Evolutionary conservation across 2,329 filamentous ascomycete genomes (phyloP).

Genomic region (Trichoderma polysporum): DNA sequence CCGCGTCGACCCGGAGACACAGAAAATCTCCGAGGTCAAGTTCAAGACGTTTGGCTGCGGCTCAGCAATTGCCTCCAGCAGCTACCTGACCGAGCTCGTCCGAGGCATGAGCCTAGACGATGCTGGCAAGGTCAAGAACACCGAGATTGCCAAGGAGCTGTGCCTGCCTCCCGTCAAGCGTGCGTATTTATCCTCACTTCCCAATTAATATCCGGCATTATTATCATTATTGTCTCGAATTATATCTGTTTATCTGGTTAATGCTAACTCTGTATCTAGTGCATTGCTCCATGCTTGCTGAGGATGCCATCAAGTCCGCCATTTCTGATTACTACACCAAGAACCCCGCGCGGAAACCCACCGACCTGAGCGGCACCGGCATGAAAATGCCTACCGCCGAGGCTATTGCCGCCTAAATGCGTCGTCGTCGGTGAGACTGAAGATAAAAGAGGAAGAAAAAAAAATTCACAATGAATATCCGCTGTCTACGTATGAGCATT

Average conservation of each 20-base stretch:
- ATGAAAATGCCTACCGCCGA: slow-evolving; percentile 60
- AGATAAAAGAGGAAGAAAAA: not conserved
- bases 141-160: slow-evolving; percentile 95
- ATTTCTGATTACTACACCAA: slow-evolving; percentile 90
- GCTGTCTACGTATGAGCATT: not conserved
- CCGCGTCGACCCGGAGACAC: slow-evolving; percentile 81
- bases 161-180: slow-evolving; percentile 85
- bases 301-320: slow-evolving; percentile 88
- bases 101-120: slow-evolving; percentile 94
- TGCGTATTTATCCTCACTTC: slow-evolving; percentile 46
- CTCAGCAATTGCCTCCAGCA: slow-evolving; percentile 89
- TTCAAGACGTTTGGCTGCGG: slow-evolving; percentile 99
- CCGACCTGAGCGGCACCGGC: slow-evolving; percentile 74
- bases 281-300: slow-evolving; percentile 88
- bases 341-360: slow-evolving; percentile 65
- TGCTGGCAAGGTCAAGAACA: slow-evolving; percentile 89
- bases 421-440: not conserved
- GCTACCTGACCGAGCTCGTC: slow-evolving; percentile 92
- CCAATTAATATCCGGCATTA: not conserved
- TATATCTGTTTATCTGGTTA: slow-evolving; percentile 1
- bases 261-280: slow-evolving; percentile 53
- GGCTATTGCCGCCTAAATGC: slow-evolving; percentile 33
- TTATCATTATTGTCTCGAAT: not conserved
- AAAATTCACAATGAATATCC: not conserved
- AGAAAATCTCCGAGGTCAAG: slow-evolving; percentile 90